Evolutionary conservation across 2,329 filamentous ascomycete genomes (phyloP), one percentile per base, ranked within the genome.

Genomic region (Colletotrichum incanum): DNA sequence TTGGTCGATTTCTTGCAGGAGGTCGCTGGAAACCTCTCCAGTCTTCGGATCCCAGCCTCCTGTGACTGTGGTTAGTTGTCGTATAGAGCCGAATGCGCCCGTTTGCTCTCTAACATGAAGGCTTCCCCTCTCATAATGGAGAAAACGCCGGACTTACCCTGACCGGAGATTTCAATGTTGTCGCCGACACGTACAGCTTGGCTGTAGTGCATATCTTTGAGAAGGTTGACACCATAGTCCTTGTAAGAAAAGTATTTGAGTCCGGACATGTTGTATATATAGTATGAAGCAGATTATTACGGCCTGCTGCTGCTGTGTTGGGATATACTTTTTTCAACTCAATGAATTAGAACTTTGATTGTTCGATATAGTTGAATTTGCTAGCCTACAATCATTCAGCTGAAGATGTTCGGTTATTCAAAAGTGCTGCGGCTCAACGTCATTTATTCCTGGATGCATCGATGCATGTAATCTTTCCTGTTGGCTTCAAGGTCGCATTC

Each of bases 151-250:
- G 31, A 70, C 65, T 37, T 70, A 81, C 78, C 79, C 77, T 83
- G 80, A 1, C 81, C 80, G 4, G 81, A 69, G 55, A 78, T 78
- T 74, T 85, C 80, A 43, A 84, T 84, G 1, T 77, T 76, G 70
- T 84, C 79, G 6, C 80, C 82, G n/a, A 84, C 75, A 5, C 83
- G 78, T 23, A 83, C 81, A 8, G 82, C 81, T 73, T 84, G 82
- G 68, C 78, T 84, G 74, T 84, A 84, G 63, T 77, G 65, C 73
- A 78, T 78, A 1, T 75, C 72, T 54, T 82, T 34, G 5, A 74
- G 71, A 18, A 81, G 78, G 5, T 72, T 69, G 47, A 81, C 76
- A 11, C 85, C 84, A 20, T 80, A 74, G 31, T 80, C 80, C 20
- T 77, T 65, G 75, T 86, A 86, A 45, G 77, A 75, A 73, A 79